These are phyloP conservation scores for Fusarium sp. DNA, from an alignment of 2,329 filamentous ascomycete species.

Conservation along the genomic window DNA sequence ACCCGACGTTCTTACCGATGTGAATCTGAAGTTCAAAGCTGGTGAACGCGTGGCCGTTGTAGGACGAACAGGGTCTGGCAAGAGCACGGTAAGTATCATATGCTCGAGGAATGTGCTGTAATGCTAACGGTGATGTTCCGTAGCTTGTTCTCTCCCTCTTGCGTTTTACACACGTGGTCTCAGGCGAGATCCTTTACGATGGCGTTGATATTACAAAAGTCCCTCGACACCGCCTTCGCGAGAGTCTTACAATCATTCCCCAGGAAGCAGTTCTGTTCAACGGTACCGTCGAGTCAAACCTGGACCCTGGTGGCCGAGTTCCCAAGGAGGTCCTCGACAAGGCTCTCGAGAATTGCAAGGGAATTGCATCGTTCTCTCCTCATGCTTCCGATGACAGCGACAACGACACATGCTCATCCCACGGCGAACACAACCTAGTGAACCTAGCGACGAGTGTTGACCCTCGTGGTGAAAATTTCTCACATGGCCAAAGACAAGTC, in stretches of 20 bases:
- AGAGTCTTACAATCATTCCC: conserved; percentile 68
- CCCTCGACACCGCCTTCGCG: conserved; percentile 62
- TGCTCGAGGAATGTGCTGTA: background rate
- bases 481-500: conserved; percentile 69
- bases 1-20: conserved; percentile 61
- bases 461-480: conserved; percentile 66
- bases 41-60: conserved; percentile 84
- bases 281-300: conserved; percentile 65
- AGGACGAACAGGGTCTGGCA: conserved; percentile 84
- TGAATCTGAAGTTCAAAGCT: conserved; percentile 66
- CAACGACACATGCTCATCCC: conserved; percentile 35
- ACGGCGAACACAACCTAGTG: conserved; percentile 39
- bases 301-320: conserved; percentile 72
- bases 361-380: conserved; percentile 65
- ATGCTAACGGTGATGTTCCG: conserved; percentile 16
- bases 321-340: conserved; percentile 65
- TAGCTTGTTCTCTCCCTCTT: conserved; percentile 66
- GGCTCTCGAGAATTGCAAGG: conserved; percentile 71
- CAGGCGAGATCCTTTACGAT: conserved; percentile 66
- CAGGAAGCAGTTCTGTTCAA: conserved; percentile 70
- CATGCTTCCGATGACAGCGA: conserved; percentile 52
- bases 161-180: conserved; percentile 64
- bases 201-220: conserved; percentile 67
- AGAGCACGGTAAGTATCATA: conserved; percentile 74
- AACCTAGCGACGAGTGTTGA: conserved; percentile 61